Conservation (phyloP, 2,329 filamentous ascomycete species). For the Hypoxylon sp. region DNA sequence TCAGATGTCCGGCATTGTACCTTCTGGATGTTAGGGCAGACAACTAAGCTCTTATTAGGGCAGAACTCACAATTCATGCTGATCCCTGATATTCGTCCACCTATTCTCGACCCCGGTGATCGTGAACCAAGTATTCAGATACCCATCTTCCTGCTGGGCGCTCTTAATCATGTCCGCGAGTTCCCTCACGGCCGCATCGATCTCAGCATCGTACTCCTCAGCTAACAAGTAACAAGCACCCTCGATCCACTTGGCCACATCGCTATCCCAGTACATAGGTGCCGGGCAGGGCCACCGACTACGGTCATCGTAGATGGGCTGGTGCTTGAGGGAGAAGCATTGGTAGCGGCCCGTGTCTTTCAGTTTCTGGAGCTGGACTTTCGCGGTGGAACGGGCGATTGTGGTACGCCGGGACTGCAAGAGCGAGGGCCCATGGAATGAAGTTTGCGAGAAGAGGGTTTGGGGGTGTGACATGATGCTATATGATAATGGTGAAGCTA, state of each 20-base stretch:
- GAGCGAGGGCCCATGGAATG: slow-evolving; percentile 56
- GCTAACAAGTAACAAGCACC: slow-evolving; percentile 70
- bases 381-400: slow-evolving; percentile 58
- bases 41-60: background rate
- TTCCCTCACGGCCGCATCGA: slow-evolving; percentile 67
- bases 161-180: slow-evolving; percentile 70
- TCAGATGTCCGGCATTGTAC: slow-evolving; percentile 73
- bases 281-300: slow-evolving; percentile 70
- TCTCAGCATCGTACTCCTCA: slow-evolving; percentile 59
- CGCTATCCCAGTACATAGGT: slow-evolving; percentile 72
- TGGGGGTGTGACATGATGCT: slow-evolving; percentile 66
- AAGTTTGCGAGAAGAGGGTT: slow-evolving; percentile 56
- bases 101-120: slow-evolving; percentile 69
- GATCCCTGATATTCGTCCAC: slow-evolving; percentile 72
- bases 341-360: slow-evolving; percentile 69
- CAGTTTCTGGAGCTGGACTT: slow-evolving; percentile 67
- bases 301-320: slow-evolving; percentile 66
- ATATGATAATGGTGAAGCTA: background rate
- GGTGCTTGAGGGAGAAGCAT: slow-evolving; percentile 71
- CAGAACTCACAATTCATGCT: slow-evolving; percentile 70
- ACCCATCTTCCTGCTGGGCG: slow-evolving; percentile 73
- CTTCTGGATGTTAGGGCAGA: slow-evolving; percentile 51
- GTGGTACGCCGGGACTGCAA: slow-evolving; percentile 55
- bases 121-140: slow-evolving; percentile 74
- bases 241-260: slow-evolving; percentile 73